phyloP scores from a whole-genome alignment of 257 asterid species.

The Handroanthus guayacan region DNA sequence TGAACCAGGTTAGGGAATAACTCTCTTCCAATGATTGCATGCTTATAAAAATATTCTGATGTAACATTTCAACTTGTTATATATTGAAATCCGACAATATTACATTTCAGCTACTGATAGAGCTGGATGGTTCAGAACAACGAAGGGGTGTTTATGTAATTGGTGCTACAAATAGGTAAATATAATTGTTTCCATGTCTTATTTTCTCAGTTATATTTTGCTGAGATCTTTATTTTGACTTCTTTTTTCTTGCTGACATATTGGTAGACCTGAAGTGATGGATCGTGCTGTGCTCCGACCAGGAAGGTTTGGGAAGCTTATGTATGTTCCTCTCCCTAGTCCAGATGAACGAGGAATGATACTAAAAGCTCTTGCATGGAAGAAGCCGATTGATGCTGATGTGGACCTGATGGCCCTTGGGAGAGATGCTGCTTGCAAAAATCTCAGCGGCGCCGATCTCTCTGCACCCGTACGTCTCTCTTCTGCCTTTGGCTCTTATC shows the following conservation, averaged over 20 bases:
- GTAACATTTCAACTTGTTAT: constrained; percentile 15
- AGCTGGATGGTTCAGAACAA: constrained; percentile 84
- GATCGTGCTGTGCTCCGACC: constrained; percentile 85
- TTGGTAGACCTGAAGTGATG: constrained; percentile 81
- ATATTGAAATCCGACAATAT: constrained; percentile 21
- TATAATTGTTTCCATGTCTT: constrained; percentile 9
- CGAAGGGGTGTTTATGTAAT: constrained; percentile 78
- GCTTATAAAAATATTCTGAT: constrained; percentile 1
- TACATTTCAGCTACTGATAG: constrained; percentile 74
- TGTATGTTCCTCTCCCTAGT: constrained; percentile 75
- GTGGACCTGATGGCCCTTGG: constrained; percentile 80
- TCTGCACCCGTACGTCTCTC: constrained; percentile 60
- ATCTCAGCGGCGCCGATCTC: constrained; percentile 90
- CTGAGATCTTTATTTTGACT: constrained; percentile 28
- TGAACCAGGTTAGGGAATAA: constrained; percentile 66
- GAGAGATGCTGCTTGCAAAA: constrained; percentile 57
- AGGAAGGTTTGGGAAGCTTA: constrained; percentile 79
- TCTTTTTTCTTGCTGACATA: constrained; percentile 24
- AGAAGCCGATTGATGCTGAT: constrained; percentile 60
- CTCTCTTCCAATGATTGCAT: background rate
- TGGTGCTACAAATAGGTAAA: constrained; percentile 93
- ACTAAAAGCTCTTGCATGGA: constrained; percentile 70
- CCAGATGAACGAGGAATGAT: constrained; percentile 87
- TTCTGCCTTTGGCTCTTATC: background rate
- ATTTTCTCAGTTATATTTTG: constrained; percentile 1